A percentile compares a stretch with the other conserved stretches of the same genome.
phyloP scores from a whole-genome alignment of 306 rosid genomes.

The Casuarina cunninghamiana region DNA sequence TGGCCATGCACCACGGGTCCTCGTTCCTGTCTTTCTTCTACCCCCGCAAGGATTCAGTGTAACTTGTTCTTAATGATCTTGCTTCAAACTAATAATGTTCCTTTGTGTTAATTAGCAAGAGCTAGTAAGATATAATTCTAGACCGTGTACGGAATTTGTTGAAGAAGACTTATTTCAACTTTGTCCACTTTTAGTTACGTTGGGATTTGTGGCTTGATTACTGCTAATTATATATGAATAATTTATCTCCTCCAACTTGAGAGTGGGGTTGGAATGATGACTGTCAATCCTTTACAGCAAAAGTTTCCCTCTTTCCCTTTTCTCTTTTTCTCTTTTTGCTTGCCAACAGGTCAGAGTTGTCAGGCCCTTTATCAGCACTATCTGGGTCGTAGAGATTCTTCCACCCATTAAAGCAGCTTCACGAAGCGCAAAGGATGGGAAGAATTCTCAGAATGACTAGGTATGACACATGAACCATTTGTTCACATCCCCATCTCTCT shows the following conservation, averaged over 20 bases:
- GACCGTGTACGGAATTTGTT: neutral
- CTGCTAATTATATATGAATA: conserved; percentile 10
- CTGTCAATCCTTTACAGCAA: conserved; percentile 65
- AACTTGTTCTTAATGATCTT: neutral
- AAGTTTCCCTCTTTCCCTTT: conserved; percentile 35
- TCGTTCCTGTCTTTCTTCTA: conserved; percentile 24
- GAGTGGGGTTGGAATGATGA: conserved; percentile 67
- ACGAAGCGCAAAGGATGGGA: conserved; percentile 32
- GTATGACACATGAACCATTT: conserved; percentile 19
- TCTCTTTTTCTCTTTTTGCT: conserved; percentile 30
- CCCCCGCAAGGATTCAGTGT: conserved; percentile 22
- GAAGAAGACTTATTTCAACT: conserved; percentile 1
- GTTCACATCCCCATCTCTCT: neutral
- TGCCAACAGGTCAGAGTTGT: conserved; percentile 64
- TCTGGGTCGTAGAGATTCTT: conserved; percentile 47
- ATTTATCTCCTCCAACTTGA: conserved; percentile 19
- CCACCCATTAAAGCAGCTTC: conserved; percentile 36
- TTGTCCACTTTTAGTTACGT: conserved; percentile 9
- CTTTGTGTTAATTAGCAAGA: conserved; percentile 28
- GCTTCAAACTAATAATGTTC: conserved; percentile 14
- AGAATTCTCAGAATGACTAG: conserved; percentile 24
- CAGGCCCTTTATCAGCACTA: conserved; percentile 56
- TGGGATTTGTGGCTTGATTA: conserved; percentile 28
- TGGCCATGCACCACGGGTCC: conserved; percentile 19
- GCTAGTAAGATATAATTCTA: neutral